Conservation (phyloP, 2,329 filamentous ascomycete species). For the Xylariales sp. region DNA sequence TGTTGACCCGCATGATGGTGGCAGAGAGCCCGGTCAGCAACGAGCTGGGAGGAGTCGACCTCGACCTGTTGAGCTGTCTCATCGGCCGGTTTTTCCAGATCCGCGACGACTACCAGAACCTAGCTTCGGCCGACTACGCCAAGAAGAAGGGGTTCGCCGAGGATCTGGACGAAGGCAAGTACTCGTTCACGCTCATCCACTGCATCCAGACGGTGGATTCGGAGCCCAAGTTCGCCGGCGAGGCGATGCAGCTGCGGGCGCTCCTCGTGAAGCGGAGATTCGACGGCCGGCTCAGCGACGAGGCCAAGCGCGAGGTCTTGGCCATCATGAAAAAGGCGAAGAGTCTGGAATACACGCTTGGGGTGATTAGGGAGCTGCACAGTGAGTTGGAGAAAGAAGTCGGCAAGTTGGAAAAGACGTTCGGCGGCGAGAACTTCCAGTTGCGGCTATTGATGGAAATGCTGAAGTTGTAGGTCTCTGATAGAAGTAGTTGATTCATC, state of each 20-base stretch:
- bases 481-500: slow-evolving; percentile 3
- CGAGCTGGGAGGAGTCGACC: slow-evolving; percentile 5
- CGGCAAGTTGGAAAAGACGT: slow-evolving; percentile 9
- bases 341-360: slow-evolving; percentile 24
- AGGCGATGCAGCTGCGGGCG: slow-evolving; percentile 21
- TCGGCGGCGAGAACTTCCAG: slow-evolving; percentile 25
- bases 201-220: slow-evolving; percentile 22
- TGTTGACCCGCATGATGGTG: slow-evolving; percentile 29
- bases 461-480: slow-evolving; percentile 12
- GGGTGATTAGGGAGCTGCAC: slow-evolving; percentile 13
- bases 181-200: slow-evolving; percentile 32
- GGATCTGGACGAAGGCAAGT: slow-evolving; percentile 33
- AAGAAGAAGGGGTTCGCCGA: slow-evolving; percentile 34
- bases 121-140: slow-evolving; percentile 28
- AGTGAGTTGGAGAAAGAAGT: slow-evolving; percentile 25
- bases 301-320: slow-evolving; percentile 19
- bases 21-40: slow-evolving; percentile 20
- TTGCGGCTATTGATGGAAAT: slow-evolving; percentile 20
- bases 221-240: slow-evolving; percentile 17
- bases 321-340: slow-evolving; percentile 20
- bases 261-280: slow-evolving; percentile 20
- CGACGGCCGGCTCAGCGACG: slow-evolving; percentile 8
- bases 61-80: slow-evolving; percentile 21
- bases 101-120: slow-evolving; percentile 32
- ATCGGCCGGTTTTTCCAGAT: slow-evolving; percentile 30